A percentile compares a stretch with the other conserved stretches of the same genome.
Evolutionary conservation across 176 grass and related monocot species (phyloP).

Genomic region (Eleusine coracana): DNA sequence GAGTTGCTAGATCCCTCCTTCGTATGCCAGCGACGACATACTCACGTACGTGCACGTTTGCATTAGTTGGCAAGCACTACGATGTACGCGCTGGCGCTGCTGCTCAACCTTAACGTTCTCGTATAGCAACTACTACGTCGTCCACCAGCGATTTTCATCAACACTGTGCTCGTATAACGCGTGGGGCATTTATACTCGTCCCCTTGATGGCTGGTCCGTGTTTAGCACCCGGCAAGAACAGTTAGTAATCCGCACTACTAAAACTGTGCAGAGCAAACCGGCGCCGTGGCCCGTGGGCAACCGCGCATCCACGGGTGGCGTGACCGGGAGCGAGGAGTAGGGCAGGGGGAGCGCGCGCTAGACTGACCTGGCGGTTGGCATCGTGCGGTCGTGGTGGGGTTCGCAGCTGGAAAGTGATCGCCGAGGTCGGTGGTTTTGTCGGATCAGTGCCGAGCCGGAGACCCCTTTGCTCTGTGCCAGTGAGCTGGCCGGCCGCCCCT

Average conservation of each 20-base stretch:
- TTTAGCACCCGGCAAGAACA: too few relatives aligned
- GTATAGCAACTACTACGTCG: neutral
- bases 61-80: neutral
- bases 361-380: neutral
- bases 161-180: neutral
- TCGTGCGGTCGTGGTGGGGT: constrained; percentile 25
- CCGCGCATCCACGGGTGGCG: neutral
- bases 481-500: constrained; percentile 39
- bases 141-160: neutral
- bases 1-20: neutral
- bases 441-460: constrained; percentile 2
- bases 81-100: neutral
- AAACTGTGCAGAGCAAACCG: neutral
- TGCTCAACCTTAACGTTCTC: neutral
- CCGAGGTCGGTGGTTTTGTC: constrained; percentile 55
- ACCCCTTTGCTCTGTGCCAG: neutral
- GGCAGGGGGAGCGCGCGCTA: neutral
- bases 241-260: too few relatives aligned
- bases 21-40: neutral
- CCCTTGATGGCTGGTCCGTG: neutral
- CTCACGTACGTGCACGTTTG: neutral
- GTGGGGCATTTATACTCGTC: neutral
- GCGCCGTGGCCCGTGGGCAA: too few relatives aligned
- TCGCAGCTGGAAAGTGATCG: constrained; percentile 48
- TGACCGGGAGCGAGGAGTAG: neutral